Percentiles rank a stretch among this genome's conserved stretches.
Evolutionary conservation across 371 early-diverging fungal species (phyloP).

Genomic region (Cokeromyces recurvatus): DNA sequence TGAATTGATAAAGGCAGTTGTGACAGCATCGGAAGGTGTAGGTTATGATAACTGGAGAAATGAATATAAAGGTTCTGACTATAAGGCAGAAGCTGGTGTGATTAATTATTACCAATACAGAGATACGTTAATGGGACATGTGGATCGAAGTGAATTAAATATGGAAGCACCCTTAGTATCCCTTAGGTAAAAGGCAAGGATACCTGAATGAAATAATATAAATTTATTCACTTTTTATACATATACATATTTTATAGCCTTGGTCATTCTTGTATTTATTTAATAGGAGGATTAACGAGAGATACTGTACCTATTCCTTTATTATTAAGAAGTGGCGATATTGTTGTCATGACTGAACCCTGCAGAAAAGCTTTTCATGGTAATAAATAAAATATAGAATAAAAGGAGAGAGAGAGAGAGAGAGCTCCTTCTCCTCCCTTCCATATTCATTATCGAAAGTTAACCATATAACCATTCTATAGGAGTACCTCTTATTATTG

Average conservation of each 20-base stretch:
- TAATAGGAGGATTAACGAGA: conserved; percentile 69
- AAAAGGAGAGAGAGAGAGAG: too few relatives aligned
- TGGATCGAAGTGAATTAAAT: conserved; percentile 89
- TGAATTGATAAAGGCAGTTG: conserved; percentile 56
- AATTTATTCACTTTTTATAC: too few relatives aligned
- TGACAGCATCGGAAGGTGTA: conserved; percentile 46
- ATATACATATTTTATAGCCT: conserved; percentile 47
- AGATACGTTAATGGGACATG: conserved; percentile 90
- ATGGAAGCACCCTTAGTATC: conserved; percentile 72
- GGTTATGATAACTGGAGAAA: conserved; percentile 21
- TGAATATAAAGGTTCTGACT: conserved; percentile 48
- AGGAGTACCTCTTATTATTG: conserved; percentile 28
- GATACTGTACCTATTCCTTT: conserved; percentile 67
- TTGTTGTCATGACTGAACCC: conserved; percentile 76
- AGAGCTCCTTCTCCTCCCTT: too few relatives aligned
- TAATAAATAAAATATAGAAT: conserved; percentile 14
- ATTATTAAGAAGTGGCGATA: conserved; percentile 75
- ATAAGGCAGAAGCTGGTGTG: conserved; percentile 87
- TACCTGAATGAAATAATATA: too few relatives aligned
- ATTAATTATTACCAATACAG: conserved; percentile 88
- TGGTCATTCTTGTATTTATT: conserved; percentile 76
- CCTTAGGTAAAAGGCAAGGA: conserved; percentile 62
- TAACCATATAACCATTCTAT: not conserved
- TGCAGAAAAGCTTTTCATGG: conserved; percentile 77
- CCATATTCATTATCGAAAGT: too few relatives aligned